Base-by-base conservation (phyloP, 2,329 filamentous ascomycete species). In the Periconia sp. region DNA sequence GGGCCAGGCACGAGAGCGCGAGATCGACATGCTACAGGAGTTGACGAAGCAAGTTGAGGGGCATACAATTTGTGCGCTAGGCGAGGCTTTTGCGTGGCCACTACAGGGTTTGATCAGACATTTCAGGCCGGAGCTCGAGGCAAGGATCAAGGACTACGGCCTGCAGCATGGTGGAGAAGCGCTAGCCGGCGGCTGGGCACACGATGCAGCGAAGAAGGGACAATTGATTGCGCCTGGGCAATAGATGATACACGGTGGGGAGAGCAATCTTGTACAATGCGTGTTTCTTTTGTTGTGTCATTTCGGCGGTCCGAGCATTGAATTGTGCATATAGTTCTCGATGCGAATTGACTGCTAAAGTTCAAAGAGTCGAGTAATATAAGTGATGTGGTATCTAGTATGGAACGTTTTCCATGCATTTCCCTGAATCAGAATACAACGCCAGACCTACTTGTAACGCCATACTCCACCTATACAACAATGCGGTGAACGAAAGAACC, bases 1-100 rank as follows among this genome's bases (percentile, higher is more conserved):
- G 72, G 94, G 94, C 46, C 84, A 89, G 73, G 94, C 89, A 48
- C 85, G 89, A 51, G 85, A 87, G 73, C 83, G 94, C 49, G 94
- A 99, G 77, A 99, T 99, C 70, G 94, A 99, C 72, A 99, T 99
- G 94, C 83, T 99, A 57, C 94, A 96, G 78, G 94, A 99, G 79
- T 78, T 99, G 60, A 99, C 94, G 52, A 99, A 99, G 82, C 94
- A 99, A 77, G 94, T 99, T 50, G 94, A 99, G 78, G 94, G 94
- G 9, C 94, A 99, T 79, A 97, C 94, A 34, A 99, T 99, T 66
- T 99, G 94, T 75, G 94, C 92, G 74, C 79, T 99, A 54, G 94
- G 94, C 46, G 94, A 99, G 79, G 94, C 94, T 51, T 99, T 99
- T 62, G 92, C 94, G 53, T 99, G 94, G 94, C 94, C 94, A 53